These are phyloP conservation scores for Stentor coeruleus DNA, from an alignment of 73 alveolate genomes.

Conservation along the genomic window DNA sequence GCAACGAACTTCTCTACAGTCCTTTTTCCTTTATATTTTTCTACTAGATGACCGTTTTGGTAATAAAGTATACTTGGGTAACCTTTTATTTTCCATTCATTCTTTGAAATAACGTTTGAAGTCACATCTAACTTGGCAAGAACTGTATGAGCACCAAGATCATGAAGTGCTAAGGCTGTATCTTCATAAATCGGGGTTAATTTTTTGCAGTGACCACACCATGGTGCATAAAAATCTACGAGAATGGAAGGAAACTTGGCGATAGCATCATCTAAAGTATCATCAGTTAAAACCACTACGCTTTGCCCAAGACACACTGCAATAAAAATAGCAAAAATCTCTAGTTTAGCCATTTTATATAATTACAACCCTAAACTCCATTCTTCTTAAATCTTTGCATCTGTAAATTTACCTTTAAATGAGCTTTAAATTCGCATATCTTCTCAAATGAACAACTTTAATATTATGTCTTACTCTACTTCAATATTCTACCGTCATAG, in stretches of 20 bases:
- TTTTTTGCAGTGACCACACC: slow-evolving; percentile 16
- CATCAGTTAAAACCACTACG: too few relatives aligned
- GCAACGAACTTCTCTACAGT: not conserved
- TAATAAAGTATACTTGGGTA: not conserved
- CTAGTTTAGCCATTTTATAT: too few relatives aligned
- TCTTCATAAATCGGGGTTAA: not conserved
- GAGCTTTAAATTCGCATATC: too few relatives aligned
- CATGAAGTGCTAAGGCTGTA: not conserved
- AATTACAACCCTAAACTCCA: too few relatives aligned
- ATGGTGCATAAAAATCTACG: slow-evolving; percentile 42
- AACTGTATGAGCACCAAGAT: not conserved
- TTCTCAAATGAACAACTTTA: too few relatives aligned
- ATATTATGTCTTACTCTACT: too few relatives aligned
- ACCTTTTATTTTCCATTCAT: slow-evolving; percentile 16
- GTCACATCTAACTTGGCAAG: not conserved
- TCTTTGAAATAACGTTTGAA: not conserved
- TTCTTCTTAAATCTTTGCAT: not conserved
- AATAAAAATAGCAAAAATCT: too few relatives aligned
- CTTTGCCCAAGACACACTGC: too few relatives aligned
- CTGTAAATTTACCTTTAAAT: too few relatives aligned
- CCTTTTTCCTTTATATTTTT: not conserved
- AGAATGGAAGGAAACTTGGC: not conserved
- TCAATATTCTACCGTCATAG: too few relatives aligned
- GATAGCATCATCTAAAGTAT: not conserved
- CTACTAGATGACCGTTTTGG: not conserved